phyloP scores from a whole-genome alignment of 495 filamentous ascomycete species.

The Neurospora intermedia region DNA sequence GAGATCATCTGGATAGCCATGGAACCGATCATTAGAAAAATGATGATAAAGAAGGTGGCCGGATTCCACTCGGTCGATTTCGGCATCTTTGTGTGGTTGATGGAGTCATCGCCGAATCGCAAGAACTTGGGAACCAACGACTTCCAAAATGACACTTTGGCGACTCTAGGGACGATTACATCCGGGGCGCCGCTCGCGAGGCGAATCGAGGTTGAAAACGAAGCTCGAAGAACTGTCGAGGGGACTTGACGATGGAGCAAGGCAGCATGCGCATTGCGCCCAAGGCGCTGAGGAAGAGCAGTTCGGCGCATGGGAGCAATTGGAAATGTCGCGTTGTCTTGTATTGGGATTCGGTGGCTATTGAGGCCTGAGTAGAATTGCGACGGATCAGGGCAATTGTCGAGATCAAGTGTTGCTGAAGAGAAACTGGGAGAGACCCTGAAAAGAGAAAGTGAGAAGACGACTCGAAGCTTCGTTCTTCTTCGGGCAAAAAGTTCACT shows the following conservation, averaged over 20 bases:
- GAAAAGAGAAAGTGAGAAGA: background rate
- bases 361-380: background rate
- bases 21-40: constrained; percentile 83
- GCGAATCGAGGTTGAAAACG: background rate
- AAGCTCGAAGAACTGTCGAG: background rate
- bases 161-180: constrained; percentile 41
- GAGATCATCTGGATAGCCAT: constrained; percentile 88
- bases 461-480: background rate
- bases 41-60: constrained; percentile 82
- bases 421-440: background rate
- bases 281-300: background rate
- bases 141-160: constrained; percentile 59
- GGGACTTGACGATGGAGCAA: background rate
- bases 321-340: background rate
- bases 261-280: background rate
- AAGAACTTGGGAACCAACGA: constrained; percentile 49
- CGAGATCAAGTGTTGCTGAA: background rate
- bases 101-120: constrained; percentile 8
- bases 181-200: background rate
- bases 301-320: background rate
- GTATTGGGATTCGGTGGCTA: background rate
- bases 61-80: constrained; percentile 78
- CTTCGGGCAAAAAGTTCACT: background rate
- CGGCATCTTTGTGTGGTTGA: constrained; percentile 14
- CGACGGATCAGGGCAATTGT: background rate